Base-by-base conservation (phyloP, 495 filamentous ascomycete genomes). In the Trichoderma reesei region DNA sequence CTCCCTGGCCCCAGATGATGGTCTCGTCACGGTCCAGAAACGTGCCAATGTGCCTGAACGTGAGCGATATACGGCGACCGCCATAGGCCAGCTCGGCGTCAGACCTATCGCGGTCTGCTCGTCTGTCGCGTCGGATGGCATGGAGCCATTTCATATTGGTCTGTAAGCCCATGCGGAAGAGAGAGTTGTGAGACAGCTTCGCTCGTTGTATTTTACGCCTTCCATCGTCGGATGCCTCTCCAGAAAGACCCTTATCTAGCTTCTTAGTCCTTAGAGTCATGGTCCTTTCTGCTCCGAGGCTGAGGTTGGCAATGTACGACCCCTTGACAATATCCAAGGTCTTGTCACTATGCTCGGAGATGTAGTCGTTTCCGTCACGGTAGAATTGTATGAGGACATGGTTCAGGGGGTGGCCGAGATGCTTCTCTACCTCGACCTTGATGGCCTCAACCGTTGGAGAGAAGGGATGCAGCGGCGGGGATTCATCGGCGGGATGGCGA, bases 311-410 rank as follows among this genome's bases (percentile, higher is more conserved):
- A 65, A 99, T 96, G 64, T 76, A 90, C 13, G 86, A 92, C 13
- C 83, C 86, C 48, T 82, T 85, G 41, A 83, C 86, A 62, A 99
- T 95, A 68, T 99, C 94, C 6, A 99, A 75, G 0, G 93, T 96
- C 76, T 99, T 99, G 70, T 99, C 94, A 37, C 89, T 91, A 72
- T 99, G 94, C 70, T 99, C 95, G 9, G 91, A 96, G 65, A 99
- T 99, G 68, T 90, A 88, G 72, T 98, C 94, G n/a, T 87, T 82
- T 20, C 95, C 92, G 68, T 84, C 80, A 10, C 94, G 92, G 70
- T 98, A 98, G 48, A 92, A 83, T 71, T 98, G 94, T 41, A 98
- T 93, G 14, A 98, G 80, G 10, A 88, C 91, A 70, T 98, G 94
- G 71, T 98, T 98, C 16, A 98, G 76, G 6, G 88, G 81, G 70